Percentiles rank a stretch among this genome's conserved stretches.
Conservation (phyloP, 1,284 basidiomycete genomes). For the Stygiomarasmius scandens region DNA sequence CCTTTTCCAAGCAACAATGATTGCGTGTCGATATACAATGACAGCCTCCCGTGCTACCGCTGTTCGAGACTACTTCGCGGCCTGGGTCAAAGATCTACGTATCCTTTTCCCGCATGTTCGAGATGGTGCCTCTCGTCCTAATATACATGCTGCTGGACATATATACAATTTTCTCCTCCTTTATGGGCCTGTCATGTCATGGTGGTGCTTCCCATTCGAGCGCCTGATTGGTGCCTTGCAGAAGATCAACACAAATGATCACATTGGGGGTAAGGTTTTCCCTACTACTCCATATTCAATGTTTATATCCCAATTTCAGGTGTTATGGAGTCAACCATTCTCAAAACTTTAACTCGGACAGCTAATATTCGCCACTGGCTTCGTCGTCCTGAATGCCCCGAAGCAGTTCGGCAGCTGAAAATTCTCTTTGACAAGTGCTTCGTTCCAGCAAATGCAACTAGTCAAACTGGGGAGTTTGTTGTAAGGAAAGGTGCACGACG, state of each 20-base stretch:
- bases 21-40: slow-evolving; percentile 7
- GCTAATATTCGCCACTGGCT: too few species aligned
- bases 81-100: slow-evolving; percentile 16
- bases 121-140: slow-evolving; percentile 15
- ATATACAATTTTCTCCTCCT: slow-evolving; percentile 22
- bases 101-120: slow-evolving; percentile 12
- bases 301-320: too few species aligned
- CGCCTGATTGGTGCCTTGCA: slow-evolving; percentile 24
- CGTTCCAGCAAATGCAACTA: too few species aligned
- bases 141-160: slow-evolving; percentile 22
- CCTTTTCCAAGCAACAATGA: slow-evolving; percentile 19
- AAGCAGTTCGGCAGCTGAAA: too few species aligned
- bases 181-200: slow-evolving; percentile 26
- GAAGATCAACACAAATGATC: slow-evolving; percentile 18
- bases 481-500: too few species aligned
- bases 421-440: too few species aligned
- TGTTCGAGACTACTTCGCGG: slow-evolving; percentile 11
- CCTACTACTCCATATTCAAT: too few species aligned
- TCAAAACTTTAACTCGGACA: too few species aligned
- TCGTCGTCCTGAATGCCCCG: too few species aligned
- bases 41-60: neutral
- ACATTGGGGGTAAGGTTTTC: slow-evolving; percentile 12
- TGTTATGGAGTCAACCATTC: too few species aligned
- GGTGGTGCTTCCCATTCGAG: slow-evolving; percentile 32
- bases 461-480: too few species aligned